Base-by-base conservation (phyloP, 768 basidiomycete species). In the Suillus americanus region DNA sequence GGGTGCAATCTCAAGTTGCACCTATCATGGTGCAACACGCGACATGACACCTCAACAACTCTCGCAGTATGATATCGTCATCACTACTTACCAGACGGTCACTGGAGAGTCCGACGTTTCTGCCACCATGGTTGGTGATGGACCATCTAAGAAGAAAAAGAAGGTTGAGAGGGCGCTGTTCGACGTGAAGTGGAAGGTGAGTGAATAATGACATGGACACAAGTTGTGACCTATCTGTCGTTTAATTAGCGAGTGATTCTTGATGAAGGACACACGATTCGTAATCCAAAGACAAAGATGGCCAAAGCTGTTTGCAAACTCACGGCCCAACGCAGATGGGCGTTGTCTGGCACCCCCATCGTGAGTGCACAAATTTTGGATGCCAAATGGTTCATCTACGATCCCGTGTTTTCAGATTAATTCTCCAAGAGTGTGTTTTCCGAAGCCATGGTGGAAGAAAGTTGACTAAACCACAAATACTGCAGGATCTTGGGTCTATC, bases 201-300 rank as follows among this genome's bases (percentile, higher is more conserved):
- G 75, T 72, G 28, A 28, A 13, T 45, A 1, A 38, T 28, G 46
- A 8, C 33, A 28, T 12, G 6, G 2, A 62, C 55, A 45, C 14
- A 35, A 38, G 43, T 10, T 41, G 20, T 64, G 10, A 3, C 23
- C 5, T 61, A 35, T 38, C 23, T n/a, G 7, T 8, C 1, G 28
- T 64, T 16, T 9, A 18, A 13, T 20, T 64, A 91, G 88, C 82
- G 95, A 64, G 74, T 96, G 48, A 86, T 97, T 25, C 79, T 96
- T 5, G 95, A 97, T 68, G 95, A 97, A 77, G 95, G 93, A 0
- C 95, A 97, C 71, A 88, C 73, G 30, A 89, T 97, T 66, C 87
- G 94, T 60, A 97, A 97, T 73, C 85, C 91, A 3, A 90, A 83
- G 74, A 94, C 95, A 0, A 93, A 95, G 79, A 92, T 91, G 85